Evolutionary conservation across 495 filamentous ascomycete genomes (phyloP), one percentile per base, ranked within the genome.

Genomic region (Jackrogersella multiformis): DNA sequence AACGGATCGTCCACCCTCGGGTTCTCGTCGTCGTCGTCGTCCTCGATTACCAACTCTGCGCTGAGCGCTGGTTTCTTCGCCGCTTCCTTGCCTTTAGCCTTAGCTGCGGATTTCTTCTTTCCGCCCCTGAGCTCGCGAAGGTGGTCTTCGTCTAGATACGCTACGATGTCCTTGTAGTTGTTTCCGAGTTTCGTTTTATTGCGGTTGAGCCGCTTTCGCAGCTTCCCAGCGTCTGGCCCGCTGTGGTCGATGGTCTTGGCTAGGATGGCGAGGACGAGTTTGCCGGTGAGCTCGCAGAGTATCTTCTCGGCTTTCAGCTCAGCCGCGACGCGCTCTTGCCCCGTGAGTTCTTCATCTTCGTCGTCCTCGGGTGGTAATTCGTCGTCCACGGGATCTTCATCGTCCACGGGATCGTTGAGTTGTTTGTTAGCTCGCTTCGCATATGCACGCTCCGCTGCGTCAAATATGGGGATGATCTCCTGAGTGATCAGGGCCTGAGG

Each of bases 241-340:
- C 76, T 83, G 13, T 82, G 78, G 63, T 97, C 92, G 42, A 97
- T 74, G 15, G 90, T 85, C 36, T 88, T 86, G 7, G 87, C 92
- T 4, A 91, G 80, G 21, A 96, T 86, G 0, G 89, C 88, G 20
- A 96, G 81, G 7, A 97, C 91, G 32, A 95, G 83, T 68, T 93
- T 93, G 36, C 90, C 89, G 4, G 93, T 87, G 2, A 97, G 80
- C 68, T 92, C 90, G 77, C 94, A 97, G 0, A 98, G 82, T 15
- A 87, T 85, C 69, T 94, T 87, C 73, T 98, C 94, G 1, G 91
- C 86, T 35, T 91, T 78, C 12, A 97, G 79, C 52, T 87, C 84
- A 20, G 84, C 83, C 10, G 82, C 83, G 51, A 85, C 80, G 16
- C 82, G 82, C 60, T 89, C 85, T 24, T 76, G 78, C 6, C 82